Base-by-base conservation (phyloP, 805 yeast genomes). In the Metschnikowia continentalis region DNA sequence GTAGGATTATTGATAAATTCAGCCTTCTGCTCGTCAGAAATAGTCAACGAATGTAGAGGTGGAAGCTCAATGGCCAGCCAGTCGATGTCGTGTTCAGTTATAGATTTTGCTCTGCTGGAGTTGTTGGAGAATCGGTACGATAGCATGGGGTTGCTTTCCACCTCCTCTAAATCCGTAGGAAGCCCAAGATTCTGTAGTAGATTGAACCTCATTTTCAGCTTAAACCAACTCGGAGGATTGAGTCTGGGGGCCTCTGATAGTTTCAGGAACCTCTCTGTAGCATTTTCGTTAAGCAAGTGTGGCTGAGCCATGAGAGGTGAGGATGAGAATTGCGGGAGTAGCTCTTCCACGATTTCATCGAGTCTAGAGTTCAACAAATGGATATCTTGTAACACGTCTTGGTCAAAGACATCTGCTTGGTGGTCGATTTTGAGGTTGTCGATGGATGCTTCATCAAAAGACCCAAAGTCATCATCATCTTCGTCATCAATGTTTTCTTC, bases 161-260 rank as follows among this genome's bases (percentile, higher is more conserved):
- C 43, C 52, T 84, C 87, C 63, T 84, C 90, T 14, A 84, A 69
- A 58, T 85, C 84, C 38, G 87, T 78, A 0, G 95, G 95, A 2
- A 89, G 77, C 1, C 91, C 90, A 41, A 89, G 69, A 30, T 82
- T 78, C 17, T 84, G 71, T 32, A 86, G 71, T 32, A 89, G 66
- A 56, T 80, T 81, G 57, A 86, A 79, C 46, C 90, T 78, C 22
- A 86, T 76, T 17, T 82, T 73, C 61, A 88, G 84, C 48, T 76
- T 76, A 40, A 77, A 78, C 96, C 96, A 89, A 52, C 83, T 83
- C 15, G 83, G 76, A 1, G 84, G 86, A 30, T 75, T 76, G 33
- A 81, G 64, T 45, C 75, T 74, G 0, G 83, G 81, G 14, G 72
- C 52, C 8, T 71, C 69, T 2, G 80, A 70, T n/a, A 84, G 65